Percentiles rank a stretch among this genome's conserved stretches.
phyloP scores from a whole-genome alignment of 805 yeast species.

The Pichia sporocuriosa region DNA sequence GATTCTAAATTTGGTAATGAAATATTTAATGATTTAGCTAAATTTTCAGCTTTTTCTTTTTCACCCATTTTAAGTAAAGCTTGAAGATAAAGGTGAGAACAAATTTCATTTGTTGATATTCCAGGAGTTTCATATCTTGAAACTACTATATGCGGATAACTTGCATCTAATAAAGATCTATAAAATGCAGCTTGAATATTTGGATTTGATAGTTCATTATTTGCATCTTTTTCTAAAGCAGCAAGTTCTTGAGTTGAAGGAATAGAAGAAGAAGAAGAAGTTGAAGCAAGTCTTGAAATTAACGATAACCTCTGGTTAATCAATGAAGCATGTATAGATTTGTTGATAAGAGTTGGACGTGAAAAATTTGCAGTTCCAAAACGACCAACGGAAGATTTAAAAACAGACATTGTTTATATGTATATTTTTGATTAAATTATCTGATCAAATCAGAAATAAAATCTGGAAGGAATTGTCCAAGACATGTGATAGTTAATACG shows the following conservation, averaged over 20 bases:
- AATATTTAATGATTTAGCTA: slow-evolving; percentile 39
- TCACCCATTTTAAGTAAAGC: slow-evolving; percentile 79
- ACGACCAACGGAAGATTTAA: no score
- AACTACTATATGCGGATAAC: slow-evolving; percentile 95
- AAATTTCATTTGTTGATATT: slow-evolving; percentile 75
- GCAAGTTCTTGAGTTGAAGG: slow-evolving; percentile 38
- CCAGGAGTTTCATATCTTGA: slow-evolving; percentile 91
- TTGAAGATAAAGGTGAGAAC: slow-evolving; percentile 70
- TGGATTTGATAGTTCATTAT: slow-evolving; percentile 62
- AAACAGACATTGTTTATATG: no score
- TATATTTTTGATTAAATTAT: no score
- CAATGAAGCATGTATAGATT: background rate
- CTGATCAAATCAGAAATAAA: no score
- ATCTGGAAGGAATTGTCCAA: no score
- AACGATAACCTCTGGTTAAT: background rate
- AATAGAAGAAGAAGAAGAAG: slow-evolving; percentile 17
- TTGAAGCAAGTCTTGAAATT: slow-evolving; percentile 11
- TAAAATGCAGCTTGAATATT: slow-evolving; percentile 78
- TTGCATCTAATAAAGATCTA: slow-evolving; percentile 60
- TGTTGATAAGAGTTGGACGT: background rate
- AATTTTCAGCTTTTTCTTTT: slow-evolving; percentile 66
- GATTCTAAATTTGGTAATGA: slow-evolving; percentile 7
- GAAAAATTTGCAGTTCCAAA: no score
- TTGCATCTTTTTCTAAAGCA: slow-evolving; percentile 78
- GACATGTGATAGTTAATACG: no score